A percentile compares a stretch with the other conserved stretches of the same genome.
phyloP scores from a whole-genome alignment of 2,329 filamentous ascomycete genomes.

The Penicillium griseofulvum region DNA sequence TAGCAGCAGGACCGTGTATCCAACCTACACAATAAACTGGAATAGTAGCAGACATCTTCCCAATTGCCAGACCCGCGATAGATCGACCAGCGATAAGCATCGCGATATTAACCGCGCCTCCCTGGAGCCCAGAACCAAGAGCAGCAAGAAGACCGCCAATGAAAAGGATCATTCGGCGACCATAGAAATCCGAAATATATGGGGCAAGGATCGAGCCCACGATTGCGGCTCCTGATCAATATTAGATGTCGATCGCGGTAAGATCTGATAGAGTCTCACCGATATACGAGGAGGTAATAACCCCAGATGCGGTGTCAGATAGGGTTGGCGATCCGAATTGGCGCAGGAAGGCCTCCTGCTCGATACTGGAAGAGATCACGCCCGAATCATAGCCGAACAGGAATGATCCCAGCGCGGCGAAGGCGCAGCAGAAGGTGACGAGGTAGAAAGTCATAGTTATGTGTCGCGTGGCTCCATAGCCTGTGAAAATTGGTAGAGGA shows the following conservation, averaged over 20 bases:
- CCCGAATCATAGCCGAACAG: constrained; percentile 50
- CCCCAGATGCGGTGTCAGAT: constrained; percentile 35
- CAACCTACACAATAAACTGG: constrained; percentile 46
- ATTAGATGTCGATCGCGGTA: constrained; percentile 12
- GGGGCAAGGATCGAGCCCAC: constrained; percentile 34
- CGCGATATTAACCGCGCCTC: constrained; percentile 35
- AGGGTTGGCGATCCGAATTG: constrained; percentile 29
- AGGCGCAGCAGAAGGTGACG: constrained; percentile 39
- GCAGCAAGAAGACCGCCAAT: constrained; percentile 34
- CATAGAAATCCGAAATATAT: constrained; percentile 35
- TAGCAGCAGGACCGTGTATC: not conserved
- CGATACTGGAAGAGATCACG: constrained; percentile 39
- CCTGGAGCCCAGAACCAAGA: constrained; percentile 38
- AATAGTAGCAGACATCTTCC: constrained; percentile 48
- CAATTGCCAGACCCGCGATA: constrained; percentile 52
- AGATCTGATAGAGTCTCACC: constrained; percentile 13
- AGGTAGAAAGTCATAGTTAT: constrained; percentile 30
- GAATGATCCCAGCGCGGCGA: constrained; percentile 49
- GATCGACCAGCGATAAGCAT: constrained; percentile 53
- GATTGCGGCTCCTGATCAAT: constrained; percentile 37
- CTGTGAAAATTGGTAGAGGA: not conserved
- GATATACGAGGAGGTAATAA: constrained; percentile 43
- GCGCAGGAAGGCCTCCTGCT: constrained; percentile 32
- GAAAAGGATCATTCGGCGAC: constrained; percentile 35
- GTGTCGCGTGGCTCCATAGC: constrained; percentile 13